Conservation (phyloP, 1,284 basidiomycete genomes). For the Neotropicomus parvogracilis region DNA sequence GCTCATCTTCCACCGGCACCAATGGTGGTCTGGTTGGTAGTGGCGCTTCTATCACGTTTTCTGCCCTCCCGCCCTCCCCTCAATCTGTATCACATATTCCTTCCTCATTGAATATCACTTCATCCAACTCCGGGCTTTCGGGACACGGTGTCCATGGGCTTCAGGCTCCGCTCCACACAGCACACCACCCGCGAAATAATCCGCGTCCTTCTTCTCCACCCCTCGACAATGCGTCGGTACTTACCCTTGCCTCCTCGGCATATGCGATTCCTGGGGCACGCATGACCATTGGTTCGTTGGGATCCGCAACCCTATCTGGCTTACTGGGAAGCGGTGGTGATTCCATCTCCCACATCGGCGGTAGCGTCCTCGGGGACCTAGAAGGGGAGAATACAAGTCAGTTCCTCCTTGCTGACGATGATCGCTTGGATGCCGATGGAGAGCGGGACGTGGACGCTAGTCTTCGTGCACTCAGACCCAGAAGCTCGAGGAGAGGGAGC, state of each 20-base stretch:
- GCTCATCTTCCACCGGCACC: constrained; percentile 54
- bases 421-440: constrained; percentile 46
- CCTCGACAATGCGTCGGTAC: constrained; percentile 84
- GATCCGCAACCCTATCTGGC: constrained; percentile 49
- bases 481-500: constrained; percentile 76
- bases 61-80: constrained; percentile 54
- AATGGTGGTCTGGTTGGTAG: constrained; percentile 40
- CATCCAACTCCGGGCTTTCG: constrained; percentile 24
- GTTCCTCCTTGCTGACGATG: constrained; percentile 58
- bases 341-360: constrained; percentile 66
- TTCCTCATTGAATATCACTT: constrained; percentile 35
- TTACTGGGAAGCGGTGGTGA: constrained; percentile 53
- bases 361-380: constrained; percentile 46
- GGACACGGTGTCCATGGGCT: constrained; percentile 34
- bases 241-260: constrained; percentile 91
- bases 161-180: constrained; percentile 84
- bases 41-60: constrained; percentile 66
- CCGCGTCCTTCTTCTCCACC: constrained; percentile 89
- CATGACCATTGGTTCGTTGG: constrained; percentile 38
- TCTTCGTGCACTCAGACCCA: constrained; percentile 71
- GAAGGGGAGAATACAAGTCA: constrained; percentile 66
- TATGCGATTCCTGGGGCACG: constrained; percentile 65
- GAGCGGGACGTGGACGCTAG: constrained; percentile 74
- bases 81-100: constrained; percentile 46
- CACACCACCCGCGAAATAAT: constrained; percentile 92